Conservation (phyloP, 2,329 filamentous ascomycete genomes). For the Sporothrix variecibatus region DNA sequence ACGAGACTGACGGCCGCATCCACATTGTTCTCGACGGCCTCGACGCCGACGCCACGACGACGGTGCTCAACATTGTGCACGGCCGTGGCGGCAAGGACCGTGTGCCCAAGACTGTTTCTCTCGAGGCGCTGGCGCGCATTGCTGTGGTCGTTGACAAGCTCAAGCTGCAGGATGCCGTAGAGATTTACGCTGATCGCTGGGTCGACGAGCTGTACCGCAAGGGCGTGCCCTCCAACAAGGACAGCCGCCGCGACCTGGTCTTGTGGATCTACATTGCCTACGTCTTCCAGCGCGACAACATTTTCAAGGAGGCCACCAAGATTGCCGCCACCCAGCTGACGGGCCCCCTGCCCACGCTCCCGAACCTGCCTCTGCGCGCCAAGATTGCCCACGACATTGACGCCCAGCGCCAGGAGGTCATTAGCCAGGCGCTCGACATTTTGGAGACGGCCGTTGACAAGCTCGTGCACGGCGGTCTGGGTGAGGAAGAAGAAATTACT, state of each 20-base stretch:
- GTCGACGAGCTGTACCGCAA: constrained; percentile 35
- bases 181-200: constrained; percentile 47
- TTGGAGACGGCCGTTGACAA: constrained; percentile 34
- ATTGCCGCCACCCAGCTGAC: constrained; percentile 34
- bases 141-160: constrained; percentile 48
- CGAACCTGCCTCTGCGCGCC: constrained; percentile 36
- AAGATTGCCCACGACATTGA: constrained; percentile 38
- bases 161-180: constrained; percentile 45
- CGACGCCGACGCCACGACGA: constrained; percentile 43
- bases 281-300: constrained; percentile 36
- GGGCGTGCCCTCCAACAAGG: constrained; percentile 27
- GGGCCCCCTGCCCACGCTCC: constrained; percentile 33
- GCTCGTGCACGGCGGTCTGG: constrained; percentile 25
- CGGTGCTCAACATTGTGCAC: constrained; percentile 51
- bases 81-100: constrained; percentile 42
- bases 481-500: background rate
- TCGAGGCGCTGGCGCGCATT: constrained; percentile 48
- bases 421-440: constrained; percentile 32
- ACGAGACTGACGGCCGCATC: constrained; percentile 37
- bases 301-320: constrained; percentile 36
- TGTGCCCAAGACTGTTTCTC: constrained; percentile 42
- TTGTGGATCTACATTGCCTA: constrained; percentile 39
- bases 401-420: constrained; percentile 34
- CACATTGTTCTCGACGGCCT: constrained; percentile 38
- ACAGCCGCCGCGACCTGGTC: constrained; percentile 32